Evolutionary conservation across 148 eudicot genomes (phyloP).

Genomic region (Bassia scoparia): DNA sequence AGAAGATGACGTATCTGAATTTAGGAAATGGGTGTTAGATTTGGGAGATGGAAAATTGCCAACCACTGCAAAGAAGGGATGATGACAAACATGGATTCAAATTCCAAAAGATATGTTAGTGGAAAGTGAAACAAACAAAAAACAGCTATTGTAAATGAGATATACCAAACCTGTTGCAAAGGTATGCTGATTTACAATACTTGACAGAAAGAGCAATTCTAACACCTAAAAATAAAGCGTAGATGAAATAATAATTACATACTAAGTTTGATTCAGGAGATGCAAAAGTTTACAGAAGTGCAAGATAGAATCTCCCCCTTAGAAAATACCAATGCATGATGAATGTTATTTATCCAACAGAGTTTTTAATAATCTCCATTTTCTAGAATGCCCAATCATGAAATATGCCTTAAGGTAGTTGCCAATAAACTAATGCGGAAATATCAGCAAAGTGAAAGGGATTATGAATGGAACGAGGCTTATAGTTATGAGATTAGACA

Average conservation of each 20-base stretch:
- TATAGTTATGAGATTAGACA: neutral
- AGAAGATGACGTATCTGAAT: too few species aligned
- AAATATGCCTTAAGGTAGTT: neutral
- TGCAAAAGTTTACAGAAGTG: too few species aligned
- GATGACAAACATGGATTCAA: neutral
- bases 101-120: neutral
- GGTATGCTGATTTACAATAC: neutral
- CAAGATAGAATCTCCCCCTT: neutral
- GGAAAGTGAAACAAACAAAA: neutral
- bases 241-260: neutral
- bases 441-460: neutral
- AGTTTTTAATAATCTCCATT: too few species aligned
- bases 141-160: neutral
- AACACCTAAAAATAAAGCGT: slow-evolving; percentile 12
- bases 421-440: neutral
- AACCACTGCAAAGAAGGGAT: neutral
- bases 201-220: slow-evolving; percentile 7
- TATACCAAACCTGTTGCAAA: neutral
- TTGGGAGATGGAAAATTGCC: too few species aligned
- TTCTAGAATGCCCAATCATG: neutral
- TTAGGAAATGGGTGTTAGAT: too few species aligned
- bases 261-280: neutral
- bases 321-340: too few species aligned
- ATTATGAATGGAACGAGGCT: slow-evolving; percentile 9
- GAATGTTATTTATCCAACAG: too few species aligned